These are phyloP conservation scores for Domatiomyces catenatus DNA, from an alignment of 2,329 filamentous ascomycete genomes.

Conservation along the genomic window DNA sequence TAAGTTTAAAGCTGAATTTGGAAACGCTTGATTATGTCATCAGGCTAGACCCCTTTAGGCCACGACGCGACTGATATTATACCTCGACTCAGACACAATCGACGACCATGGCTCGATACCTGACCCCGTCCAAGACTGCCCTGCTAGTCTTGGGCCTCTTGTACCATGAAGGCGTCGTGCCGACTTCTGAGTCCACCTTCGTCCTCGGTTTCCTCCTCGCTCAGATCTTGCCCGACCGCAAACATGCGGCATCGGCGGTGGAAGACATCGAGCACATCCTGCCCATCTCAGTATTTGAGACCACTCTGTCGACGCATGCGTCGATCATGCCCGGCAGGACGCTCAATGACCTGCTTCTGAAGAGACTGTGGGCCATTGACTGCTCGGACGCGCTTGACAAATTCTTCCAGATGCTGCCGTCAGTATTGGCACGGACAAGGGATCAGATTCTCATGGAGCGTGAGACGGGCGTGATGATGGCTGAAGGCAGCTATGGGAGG, in stretches of 20 bases:
- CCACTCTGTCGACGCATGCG: constrained; percentile 28
- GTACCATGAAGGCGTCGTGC: constrained; percentile 58
- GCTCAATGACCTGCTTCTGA: constrained; percentile 78
- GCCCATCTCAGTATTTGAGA: constrained; percentile 33
- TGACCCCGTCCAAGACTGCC: constrained; percentile 79
- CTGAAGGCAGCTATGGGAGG: constrained; percentile 28
- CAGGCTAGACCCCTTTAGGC: no score
- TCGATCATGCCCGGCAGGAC: constrained; percentile 54
- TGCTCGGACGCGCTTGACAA: constrained; percentile 65
- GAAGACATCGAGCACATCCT: constrained; percentile 5
- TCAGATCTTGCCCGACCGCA: constrained; percentile 41
- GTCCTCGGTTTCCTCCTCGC: constrained; percentile 66
- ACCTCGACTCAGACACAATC: no score
- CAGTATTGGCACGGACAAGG: constrained; percentile 46
- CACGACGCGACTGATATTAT: no score
- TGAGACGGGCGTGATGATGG: constrained; percentile 37
- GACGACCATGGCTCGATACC: constrained; percentile 54
- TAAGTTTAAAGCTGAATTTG: neutral
- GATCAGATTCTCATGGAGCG: constrained; percentile 44
- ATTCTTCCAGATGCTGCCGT: constrained; percentile 51
- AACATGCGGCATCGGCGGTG: constrained; percentile 14
- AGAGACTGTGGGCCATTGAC: constrained; percentile 67
- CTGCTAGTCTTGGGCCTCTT: constrained; percentile 67
- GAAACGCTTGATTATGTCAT: neutral
- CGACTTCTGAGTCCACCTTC: constrained; percentile 54